Conservation (phyloP, 768 basidiomycete species). For the Podaxis rugospora region DNA sequence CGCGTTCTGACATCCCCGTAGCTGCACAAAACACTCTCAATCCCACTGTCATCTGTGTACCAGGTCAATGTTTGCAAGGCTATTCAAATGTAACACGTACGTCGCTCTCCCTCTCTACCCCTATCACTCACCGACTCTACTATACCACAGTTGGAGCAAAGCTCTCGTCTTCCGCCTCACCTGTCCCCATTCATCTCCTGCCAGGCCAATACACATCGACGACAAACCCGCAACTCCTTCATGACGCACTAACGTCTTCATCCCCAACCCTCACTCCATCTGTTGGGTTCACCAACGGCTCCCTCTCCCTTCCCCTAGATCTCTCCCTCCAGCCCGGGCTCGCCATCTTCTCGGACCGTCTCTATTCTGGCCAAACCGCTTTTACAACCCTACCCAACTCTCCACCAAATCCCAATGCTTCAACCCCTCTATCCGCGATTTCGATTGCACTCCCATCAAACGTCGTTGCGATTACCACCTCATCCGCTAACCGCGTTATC, state of each 20-base stretch:
- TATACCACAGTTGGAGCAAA: constrained; percentile 57
- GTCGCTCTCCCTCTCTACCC: constrained; percentile 33
- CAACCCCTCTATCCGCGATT: constrained; percentile 46
- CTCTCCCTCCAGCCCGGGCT: constrained; percentile 66
- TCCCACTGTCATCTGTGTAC: constrained; percentile 70
- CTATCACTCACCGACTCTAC: constrained; percentile 17
- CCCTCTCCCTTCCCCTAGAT: constrained; percentile 57
- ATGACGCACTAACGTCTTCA: constrained; percentile 59
- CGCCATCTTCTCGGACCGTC: constrained; percentile 52
- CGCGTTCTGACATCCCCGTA: constrained; percentile 22
- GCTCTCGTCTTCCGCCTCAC: constrained; percentile 50
- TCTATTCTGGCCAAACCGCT: constrained; percentile 62
- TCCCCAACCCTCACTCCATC: constrained; percentile 56
- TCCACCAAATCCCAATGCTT: constrained; percentile 38
- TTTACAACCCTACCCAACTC: constrained; percentile 56
- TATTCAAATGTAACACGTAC: constrained; percentile 68
- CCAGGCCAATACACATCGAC: constrained; percentile 73
- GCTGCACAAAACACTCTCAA: constrained; percentile 47
- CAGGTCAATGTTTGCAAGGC: constrained; percentile 84
- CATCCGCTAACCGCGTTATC: constrained; percentile 59
- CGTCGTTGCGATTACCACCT: constrained; percentile 62
- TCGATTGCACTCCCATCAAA: constrained; percentile 65
- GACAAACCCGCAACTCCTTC: constrained; percentile 70
- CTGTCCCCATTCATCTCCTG: constrained; percentile 60
- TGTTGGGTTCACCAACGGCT: constrained; percentile 58